Conservation (phyloP, 331 rosid species). For the Quercus phellos region DNA sequence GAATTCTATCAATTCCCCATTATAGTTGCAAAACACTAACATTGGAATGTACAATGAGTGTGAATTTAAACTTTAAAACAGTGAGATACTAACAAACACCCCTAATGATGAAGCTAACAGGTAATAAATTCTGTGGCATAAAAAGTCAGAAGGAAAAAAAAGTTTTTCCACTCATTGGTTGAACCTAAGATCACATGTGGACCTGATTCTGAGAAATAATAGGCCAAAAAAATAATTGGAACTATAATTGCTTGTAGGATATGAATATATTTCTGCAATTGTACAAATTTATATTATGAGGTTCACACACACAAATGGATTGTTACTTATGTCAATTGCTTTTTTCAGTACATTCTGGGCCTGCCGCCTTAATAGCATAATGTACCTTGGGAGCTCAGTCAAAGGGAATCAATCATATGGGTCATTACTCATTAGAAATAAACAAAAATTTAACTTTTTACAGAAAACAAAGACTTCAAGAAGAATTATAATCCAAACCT, state of each 20-base stretch:
- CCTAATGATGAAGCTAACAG: not conserved
- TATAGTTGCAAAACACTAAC: not conserved
- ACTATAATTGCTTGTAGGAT: not conserved
- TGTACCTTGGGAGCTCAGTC: not conserved
- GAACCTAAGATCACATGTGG: not conserved
- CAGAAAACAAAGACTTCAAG: not conserved
- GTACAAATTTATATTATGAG: not conserved
- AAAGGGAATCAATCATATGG: not conserved
- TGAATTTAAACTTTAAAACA: not conserved
- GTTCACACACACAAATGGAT: not conserved
- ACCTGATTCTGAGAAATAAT: not conserved
- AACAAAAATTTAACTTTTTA: not conserved
- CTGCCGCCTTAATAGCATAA: not conserved
- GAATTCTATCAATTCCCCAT: not conserved
- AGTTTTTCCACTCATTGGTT: not conserved
- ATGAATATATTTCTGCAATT: not conserved
- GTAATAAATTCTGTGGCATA: not conserved
- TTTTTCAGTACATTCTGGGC: not conserved
- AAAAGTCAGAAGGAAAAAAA: not conserved
- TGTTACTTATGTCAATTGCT: not conserved
- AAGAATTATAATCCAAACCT: not conserved
- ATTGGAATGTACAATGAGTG: not conserved
- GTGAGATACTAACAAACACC: not conserved
- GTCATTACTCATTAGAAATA: not conserved
- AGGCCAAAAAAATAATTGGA: not conserved